Percentiles rank a stretch among this genome's conserved stretches.
These are phyloP conservation scores for Strobilomyces echinocephalus DNA, from an alignment of 768 basidiomycete genomes.

Conservation along the genomic window DNA sequence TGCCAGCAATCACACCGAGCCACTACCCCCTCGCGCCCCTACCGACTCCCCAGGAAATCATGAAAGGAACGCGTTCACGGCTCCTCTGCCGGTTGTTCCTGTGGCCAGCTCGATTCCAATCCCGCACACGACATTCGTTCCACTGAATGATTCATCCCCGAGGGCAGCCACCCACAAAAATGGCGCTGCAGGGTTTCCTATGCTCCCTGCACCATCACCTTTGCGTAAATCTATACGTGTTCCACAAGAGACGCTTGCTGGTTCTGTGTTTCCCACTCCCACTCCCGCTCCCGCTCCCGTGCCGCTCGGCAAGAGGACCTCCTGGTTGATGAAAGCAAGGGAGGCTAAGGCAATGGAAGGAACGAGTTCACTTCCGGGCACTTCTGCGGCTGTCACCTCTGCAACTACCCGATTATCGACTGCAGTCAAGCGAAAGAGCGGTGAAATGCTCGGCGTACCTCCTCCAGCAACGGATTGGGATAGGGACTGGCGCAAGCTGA, in stretches of 20 bases:
- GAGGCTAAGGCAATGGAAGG: constrained; percentile 66
- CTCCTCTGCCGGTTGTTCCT: constrained; percentile 18
- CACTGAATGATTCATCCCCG: constrained; percentile 33
- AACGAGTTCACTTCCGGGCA: constrained; percentile 29
- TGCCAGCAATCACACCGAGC: constrained; percentile 15
- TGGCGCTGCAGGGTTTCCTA: constrained; percentile 47
- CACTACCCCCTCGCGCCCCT: constrained; percentile 11
- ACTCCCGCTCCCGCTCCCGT: constrained; percentile 35
- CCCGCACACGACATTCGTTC: constrained; percentile 28
- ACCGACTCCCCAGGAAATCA: constrained; percentile 1
- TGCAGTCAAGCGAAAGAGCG: constrained; percentile 64
- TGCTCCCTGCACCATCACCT: constrained; percentile 64
- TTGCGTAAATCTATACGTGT: constrained; percentile 63
- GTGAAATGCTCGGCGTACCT: constrained; percentile 35
- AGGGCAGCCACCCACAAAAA: constrained; percentile 34
- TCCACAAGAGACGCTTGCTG: constrained; percentile 41
- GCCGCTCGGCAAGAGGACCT: constrained; percentile 60
- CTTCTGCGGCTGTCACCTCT: constrained; percentile 2
- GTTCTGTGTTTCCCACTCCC: constrained; percentile 32
- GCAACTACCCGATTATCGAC: constrained; percentile 16
- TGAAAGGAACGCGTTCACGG: constrained; percentile 22
- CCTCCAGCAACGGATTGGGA: constrained; percentile 21
- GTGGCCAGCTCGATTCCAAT: constrained; percentile 5
- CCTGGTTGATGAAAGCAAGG: constrained; percentile 76
- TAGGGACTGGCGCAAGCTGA: constrained; percentile 42